Base-by-base conservation (phyloP, 352 stramenopile genomes). In the Achlya hypogyna region DNA sequence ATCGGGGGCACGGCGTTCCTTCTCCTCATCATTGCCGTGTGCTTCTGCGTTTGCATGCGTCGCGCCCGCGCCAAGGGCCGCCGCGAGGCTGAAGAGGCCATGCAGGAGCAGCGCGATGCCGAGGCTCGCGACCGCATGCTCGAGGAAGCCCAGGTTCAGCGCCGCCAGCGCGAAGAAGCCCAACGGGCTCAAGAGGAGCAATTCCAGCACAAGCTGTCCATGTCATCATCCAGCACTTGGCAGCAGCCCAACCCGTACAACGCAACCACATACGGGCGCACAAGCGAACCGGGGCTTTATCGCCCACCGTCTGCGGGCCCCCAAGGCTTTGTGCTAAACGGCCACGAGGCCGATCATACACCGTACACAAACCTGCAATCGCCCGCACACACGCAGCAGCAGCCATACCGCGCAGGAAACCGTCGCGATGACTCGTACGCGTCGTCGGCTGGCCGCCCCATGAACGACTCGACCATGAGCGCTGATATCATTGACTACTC, bases 1-100 rank as follows among this genome's bases (percentile, higher is more conserved):
- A 84, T 90, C 53, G 77, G 80, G 69, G 77, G 75, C 59, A 65
- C 88, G 28, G 77, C 63, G 56, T 77, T 92, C 58, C 72, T 92
- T 59, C 68, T 92, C 56, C 72, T 90, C 49, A 70, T 92, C 65
- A 69, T 81, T 31, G 51, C 87, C 14, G 74, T 92, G 32, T 90
- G 84, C 78, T 90, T 78, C 71, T 84, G 78, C 75, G 75, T 89
- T 49, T 92, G 84, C 71, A 77, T 88, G 71, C 78, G 87, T 63
- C 78, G 84, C 53, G 84, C 80, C 68, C 88, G 87, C 77, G 81
- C 81, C 65, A 90, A 90, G 65, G 84, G 80, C n/a, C 74, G 80
- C 40, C 70, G 86, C 38, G 80, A 92, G 60, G 81, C 81, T 3
- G 43, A 89, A 22, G 80, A 80, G 0, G 54, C 78, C 22, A 76